Base-by-base conservation (phyloP, 2,329 filamentous ascomycete genomes). In the Ceratocystis harringtonii region DNA sequence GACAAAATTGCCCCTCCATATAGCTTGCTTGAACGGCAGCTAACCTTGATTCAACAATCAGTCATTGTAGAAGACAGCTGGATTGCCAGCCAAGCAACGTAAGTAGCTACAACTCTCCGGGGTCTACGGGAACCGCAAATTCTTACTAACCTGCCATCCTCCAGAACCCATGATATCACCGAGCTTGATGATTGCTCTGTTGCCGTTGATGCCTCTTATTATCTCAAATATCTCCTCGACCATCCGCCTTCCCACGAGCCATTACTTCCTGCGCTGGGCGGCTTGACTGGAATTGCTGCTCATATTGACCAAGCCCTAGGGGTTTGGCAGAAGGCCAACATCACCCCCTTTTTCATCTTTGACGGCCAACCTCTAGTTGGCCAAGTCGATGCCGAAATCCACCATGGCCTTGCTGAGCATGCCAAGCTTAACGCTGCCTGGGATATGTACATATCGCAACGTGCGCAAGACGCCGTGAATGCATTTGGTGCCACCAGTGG, bases 271-370 rank as follows among this genome's bases (percentile, higher is more conserved):
- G 94, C 94, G 25, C 83, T 97, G 61, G 94, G 92, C 62, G 94
- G 94, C 66, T 82, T 92, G 68, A 94, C 92, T 68, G 88, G 88
- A 64, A 81, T 97, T 72, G 84, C 84, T 74, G 79, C 78, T 69
- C 87, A 88, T 71, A 87, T 99, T 69, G 84, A 89, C 72, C 81
- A 82, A 62, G 89, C 95, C 70, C 78, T 99, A 36, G 81, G 88
- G 68, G 78, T 79, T 67, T 90, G 94, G 80, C 83, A 84, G 68
- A 80, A 81, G 58, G 78, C 86, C 71, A 82, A 83, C 22, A 86
- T 95, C 63, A 84, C 79, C n/a, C 89, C 89, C 1, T 78, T 95
- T 69, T 97, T 99, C 74, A 81, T 99, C 63, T 99, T 99, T 75
- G 89, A 92, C 74, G 94, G 94, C 44, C 83, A 96, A 71, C 84